A percentile compares a stretch with the other conserved stretches of the same genome.
These are phyloP conservation scores for Thelonectria olida DNA, from an alignment of 2,329 filamentous ascomycete genomes.

Conservation along the genomic window DNA sequence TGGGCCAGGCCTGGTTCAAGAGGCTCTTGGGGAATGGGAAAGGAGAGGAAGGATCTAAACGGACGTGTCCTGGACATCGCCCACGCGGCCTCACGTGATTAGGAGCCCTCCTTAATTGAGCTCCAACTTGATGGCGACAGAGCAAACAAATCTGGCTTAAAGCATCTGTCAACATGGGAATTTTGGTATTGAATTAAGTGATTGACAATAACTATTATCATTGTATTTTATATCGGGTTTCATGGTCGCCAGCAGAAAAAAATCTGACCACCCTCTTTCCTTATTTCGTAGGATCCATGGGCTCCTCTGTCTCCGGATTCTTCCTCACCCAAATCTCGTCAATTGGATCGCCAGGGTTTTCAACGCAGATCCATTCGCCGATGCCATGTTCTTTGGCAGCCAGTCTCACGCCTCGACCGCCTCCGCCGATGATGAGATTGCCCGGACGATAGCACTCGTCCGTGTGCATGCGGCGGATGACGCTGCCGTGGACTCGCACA, in stretches of 20 bases:
- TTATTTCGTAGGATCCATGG: not conserved
- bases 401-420: constrained; percentile 71
- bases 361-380: constrained; percentile 75
- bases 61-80: constrained; percentile 18
- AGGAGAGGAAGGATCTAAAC: not conserved
- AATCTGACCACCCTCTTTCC: not conserved
- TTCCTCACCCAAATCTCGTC: constrained; percentile 71
- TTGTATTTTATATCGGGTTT: not conserved
- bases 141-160: not conserved
- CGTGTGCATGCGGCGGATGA: constrained; percentile 74
- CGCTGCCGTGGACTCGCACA: constrained; percentile 77
- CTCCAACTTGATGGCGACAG: not conserved
- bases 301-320: constrained; percentile 20
- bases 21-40: not conserved
- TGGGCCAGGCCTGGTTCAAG: constrained; percentile 6
- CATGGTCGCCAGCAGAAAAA: not conserved
- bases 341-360: constrained; percentile 72
- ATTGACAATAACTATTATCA: not conserved
- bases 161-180: not conserved
- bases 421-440: constrained; percentile 82
- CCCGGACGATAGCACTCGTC: constrained; percentile 76
- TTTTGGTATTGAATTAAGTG: not conserved
- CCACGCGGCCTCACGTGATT: constrained; percentile 24
- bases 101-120: not conserved
- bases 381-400: constrained; percentile 72